Base-by-base conservation (phyloP, 2,329 filamentous ascomycete species). In the Aspergillus bombycis region DNA sequence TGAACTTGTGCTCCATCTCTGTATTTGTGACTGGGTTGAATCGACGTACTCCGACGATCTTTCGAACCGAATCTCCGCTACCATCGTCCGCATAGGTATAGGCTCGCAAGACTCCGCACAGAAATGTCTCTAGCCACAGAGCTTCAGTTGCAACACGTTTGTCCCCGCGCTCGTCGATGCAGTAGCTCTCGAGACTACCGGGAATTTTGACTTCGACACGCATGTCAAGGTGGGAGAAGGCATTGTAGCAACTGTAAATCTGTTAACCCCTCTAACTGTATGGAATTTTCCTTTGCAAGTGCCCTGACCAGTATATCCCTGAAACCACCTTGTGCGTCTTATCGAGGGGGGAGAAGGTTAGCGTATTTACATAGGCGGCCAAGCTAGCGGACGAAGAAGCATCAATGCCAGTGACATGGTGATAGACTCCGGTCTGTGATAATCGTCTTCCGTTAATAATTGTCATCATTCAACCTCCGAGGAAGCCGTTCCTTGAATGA, bases 21-120 rank as follows among this genome's bases (percentile, higher is more conserved):
- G 95, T 98, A 78, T 92, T 98, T 55, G 93, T 97, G 65, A 99
- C 92, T 1, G 95, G 95, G 75, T 99, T 99, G 85, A 99, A 98
- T 67, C 95, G 88, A 70, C 95, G 87, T 57, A 98, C 93, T n/a
- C 94, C 95, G 75, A 98, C 92, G 64, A 99, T 97, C 81, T 95
- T 96, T 78, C 95, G 91, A 76, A 98, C 97, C 1, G 91, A 91
- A 72, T 97, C 94, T 60, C 94, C 94, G 61, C 91, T 95, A 52
- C 94, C 94, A 77, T 97, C 91, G 75, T 99, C 94, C 57, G 95
- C 95, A 76, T 99, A 99, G 0, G 93, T 94, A 79, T 98, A 99
- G 64, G 95, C 94, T 72, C 95, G 87, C 66, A 99, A 82, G 9
- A 99, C 93, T 67, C 91, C 96, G 82, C 95, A 99, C 3, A 99